Percentiles rank a stretch among this genome's conserved stretches.
These are phyloP conservation scores for Boletus sp. DNA, from an alignment of 768 basidiomycete genomes.

Conservation along the genomic window DNA sequence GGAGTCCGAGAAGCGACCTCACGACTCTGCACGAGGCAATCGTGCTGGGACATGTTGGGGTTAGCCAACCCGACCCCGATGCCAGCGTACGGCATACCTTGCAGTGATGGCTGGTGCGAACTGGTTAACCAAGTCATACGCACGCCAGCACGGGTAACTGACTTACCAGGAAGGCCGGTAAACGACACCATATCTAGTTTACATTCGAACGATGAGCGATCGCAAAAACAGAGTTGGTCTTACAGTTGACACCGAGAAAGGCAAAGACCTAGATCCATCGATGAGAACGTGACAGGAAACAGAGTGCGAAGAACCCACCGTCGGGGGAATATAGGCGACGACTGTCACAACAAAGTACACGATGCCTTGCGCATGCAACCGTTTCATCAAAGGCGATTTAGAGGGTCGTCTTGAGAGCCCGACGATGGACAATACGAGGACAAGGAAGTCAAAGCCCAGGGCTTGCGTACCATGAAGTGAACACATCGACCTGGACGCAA, in stretches of 20 bases:
- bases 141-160: not conserved
- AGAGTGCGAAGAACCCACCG: not conserved
- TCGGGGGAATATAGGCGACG: slow-evolving; percentile 16
- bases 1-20: slow-evolving; percentile 14
- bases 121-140: not conserved
- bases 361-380: slow-evolving; percentile 19
- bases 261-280: slow-evolving; percentile 10
- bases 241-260: slow-evolving; percentile 1
- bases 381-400: slow-evolving; percentile 16
- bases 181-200: slow-evolving; percentile 5
- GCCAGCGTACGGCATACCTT: slow-evolving; percentile 4
- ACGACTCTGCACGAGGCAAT: slow-evolving; percentile 18
- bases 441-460: slow-evolving; percentile 17
- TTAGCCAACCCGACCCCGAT: not conserved
- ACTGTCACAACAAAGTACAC: slow-evolving; percentile 18
- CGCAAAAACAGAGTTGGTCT: not conserved
- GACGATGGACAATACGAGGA: slow-evolving; percentile 17
- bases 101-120: slow-evolving; percentile 11
- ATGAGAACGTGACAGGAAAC: not conserved
- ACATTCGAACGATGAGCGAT: not conserved
- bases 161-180: slow-evolving; percentile 9
- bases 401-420: slow-evolving; percentile 15
- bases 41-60: not conserved
- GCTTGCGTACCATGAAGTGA: slow-evolving; percentile 13
- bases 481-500: not conserved